Percentiles rank a stretch among this genome's conserved stretches.
phyloP scores from a whole-genome alignment of 2,329 filamentous ascomycete genomes.

The Ophiocordyceps camponoti-saundersi region DNA sequence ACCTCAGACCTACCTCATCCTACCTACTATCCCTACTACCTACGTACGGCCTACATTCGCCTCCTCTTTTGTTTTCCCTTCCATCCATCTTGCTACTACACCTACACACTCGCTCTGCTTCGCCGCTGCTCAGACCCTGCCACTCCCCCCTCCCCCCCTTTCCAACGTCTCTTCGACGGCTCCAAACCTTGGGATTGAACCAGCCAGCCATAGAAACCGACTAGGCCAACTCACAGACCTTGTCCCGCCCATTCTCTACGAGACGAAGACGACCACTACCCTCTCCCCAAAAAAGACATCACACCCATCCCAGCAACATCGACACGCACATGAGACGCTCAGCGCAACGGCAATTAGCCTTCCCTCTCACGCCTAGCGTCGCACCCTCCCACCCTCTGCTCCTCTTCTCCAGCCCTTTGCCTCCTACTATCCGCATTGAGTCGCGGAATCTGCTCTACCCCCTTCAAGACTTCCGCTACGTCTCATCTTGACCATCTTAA shows the following conservation, averaged over 20 bases:
- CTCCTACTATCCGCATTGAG: neutral
- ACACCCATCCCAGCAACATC: neutral
- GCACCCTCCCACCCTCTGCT: neutral
- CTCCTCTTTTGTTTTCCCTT: too few species aligned
- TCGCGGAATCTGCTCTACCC: neutral
- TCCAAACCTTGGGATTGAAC: neutral
- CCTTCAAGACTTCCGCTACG: neutral
- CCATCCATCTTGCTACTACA: too few species aligned
- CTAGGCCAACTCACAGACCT: neutral
- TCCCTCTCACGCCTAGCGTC: neutral
- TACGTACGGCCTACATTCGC: too few species aligned
- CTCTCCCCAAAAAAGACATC: neutral
- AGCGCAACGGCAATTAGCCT: neutral
- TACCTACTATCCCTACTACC: too few species aligned
- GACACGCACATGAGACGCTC: neutral
- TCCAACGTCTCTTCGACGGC: neutral
- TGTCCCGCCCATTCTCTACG: neutral
- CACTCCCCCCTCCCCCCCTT: too few species aligned
- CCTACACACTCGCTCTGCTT: neutral
- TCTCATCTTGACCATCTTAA: neutral
- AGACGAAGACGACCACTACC: too few species aligned
- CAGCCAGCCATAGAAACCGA: neutral
- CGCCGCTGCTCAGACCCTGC: neutral
- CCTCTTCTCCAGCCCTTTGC: neutral
- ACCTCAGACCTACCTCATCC: too few species aligned